Conservation (phyloP, 129 eudicot genomes). For the Dittrichia graveolens region DNA sequence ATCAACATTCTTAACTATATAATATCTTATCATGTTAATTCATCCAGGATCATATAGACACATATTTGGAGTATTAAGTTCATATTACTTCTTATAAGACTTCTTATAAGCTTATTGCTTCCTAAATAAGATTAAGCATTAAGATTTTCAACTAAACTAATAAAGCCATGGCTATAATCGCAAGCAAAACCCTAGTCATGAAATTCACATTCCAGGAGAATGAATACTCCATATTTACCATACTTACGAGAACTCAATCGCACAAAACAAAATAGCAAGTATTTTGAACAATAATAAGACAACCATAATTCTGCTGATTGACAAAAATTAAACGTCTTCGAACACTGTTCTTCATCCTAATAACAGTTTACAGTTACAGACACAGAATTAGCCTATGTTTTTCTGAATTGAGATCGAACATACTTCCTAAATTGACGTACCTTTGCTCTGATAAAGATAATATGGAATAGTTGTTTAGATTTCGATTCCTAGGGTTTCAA, state of each 20-base stretch:
- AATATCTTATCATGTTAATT: background rate
- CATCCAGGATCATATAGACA: background rate
- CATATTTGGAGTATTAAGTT: background rate
- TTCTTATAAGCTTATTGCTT: too few species aligned
- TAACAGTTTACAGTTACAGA: background rate
- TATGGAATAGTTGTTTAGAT: constrained; percentile 1
- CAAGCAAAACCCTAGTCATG: constrained; percentile 23
- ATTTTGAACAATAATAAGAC: background rate
- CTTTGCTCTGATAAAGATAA: constrained; percentile 6
- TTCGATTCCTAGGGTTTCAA: constrained; percentile 5
- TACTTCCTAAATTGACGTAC: constrained; percentile 8
- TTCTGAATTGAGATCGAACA: background rate
- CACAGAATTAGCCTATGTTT: background rate
- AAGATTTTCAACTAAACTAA: background rate
- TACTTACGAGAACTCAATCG: background rate
- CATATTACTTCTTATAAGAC: too few species aligned
- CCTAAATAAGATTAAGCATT: too few species aligned
- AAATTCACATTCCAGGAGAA: constrained; percentile 4
- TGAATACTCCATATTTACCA: background rate
- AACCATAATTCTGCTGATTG: background rate
- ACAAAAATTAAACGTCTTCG: background rate
- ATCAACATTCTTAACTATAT: too few species aligned
- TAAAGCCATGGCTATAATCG: background rate
- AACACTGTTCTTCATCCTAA: background rate
- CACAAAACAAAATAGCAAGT: background rate